Conservation (phyloP, 208 protist genomes). For the Acanthamoeba culbertsoni region DNA sequence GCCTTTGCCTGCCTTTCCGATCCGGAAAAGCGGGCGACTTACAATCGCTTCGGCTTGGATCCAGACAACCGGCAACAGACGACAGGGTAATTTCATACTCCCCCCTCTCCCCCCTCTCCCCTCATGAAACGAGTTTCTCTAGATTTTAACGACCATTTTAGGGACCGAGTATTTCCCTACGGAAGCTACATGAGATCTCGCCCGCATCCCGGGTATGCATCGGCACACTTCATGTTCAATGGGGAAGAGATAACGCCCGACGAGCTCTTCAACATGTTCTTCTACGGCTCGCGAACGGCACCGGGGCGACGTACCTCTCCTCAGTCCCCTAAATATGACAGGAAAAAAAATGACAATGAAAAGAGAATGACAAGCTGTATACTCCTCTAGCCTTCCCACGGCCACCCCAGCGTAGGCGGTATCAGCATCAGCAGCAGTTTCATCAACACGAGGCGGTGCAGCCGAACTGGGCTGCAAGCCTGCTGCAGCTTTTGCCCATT, state of each 20-base stretch:
- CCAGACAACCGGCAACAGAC: background rate
- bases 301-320: background rate
- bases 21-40: conserved; percentile 54
- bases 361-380: background rate
- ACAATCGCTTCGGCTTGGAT: conserved; percentile 63
- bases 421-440: background rate
- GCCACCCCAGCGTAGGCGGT: background rate
- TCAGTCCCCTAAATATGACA: too few relatives aligned
- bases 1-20: conserved; percentile 68
- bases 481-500: background rate
- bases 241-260: conserved; percentile 66
- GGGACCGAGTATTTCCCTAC: background rate
- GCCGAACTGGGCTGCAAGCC: background rate
- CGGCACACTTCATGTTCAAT: background rate
- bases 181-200: background rate
- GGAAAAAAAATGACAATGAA: background rate
- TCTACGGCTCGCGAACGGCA: conserved; percentile 4
- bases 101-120: background rate
- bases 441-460: background rate
- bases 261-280: conserved; percentile 70
- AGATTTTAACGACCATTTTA: background rate
- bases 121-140: background rate
- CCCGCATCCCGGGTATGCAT: background rate
- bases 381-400: background rate
- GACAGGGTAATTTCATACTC: background rate